Evolutionary conservation across 1,284 basidiomycete genomes (phyloP).

Genomic region (Golubevia sp.): DNA sequence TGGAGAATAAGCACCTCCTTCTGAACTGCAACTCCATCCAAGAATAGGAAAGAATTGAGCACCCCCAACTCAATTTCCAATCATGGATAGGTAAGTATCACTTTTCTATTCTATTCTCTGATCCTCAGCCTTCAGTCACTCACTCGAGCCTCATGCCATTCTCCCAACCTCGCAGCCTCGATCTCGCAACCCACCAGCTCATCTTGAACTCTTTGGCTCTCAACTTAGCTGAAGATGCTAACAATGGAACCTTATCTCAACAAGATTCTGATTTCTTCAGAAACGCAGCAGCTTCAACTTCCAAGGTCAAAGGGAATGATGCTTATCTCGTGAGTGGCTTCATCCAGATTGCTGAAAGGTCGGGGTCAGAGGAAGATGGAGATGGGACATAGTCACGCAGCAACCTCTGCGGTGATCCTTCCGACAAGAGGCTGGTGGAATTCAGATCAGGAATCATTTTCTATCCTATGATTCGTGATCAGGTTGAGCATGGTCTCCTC

Average conservation of each 20-base stretch:
- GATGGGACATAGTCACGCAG: slow-evolving; percentile 20
- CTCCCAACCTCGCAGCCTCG: slow-evolving; percentile 60
- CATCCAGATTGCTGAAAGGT: slow-evolving; percentile 28
- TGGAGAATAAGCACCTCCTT: too few species aligned
- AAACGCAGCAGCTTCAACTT: slow-evolving; percentile 23
- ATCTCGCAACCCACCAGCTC: slow-evolving; percentile 75
- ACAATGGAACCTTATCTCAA: slow-evolving; percentile 34
- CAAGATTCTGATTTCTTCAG: slow-evolving; percentile 21
- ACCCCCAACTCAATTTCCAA: too few species aligned
- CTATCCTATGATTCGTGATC: too few species aligned
- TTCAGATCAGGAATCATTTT: too few species aligned
- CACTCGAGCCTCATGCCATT: neutral
- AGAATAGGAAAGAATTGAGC: too few species aligned
- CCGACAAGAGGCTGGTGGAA: too few species aligned
- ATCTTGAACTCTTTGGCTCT: slow-evolving; percentile 79
- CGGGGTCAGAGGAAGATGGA: slow-evolving; percentile 65
- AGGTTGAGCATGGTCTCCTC: too few species aligned
- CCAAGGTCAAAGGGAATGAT: slow-evolving; percentile 15
- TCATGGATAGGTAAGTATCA: too few species aligned
- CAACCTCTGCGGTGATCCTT: too few species aligned
- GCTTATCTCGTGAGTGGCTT: slow-evolving; percentile 11
- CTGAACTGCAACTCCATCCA: too few species aligned
- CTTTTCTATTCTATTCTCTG: too few species aligned
- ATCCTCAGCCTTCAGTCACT: neutral
- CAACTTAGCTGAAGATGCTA: slow-evolving; percentile 64